phyloP scores from a whole-genome alignment of 768 basidiomycete species.

The Royoungia palumana region DNA sequence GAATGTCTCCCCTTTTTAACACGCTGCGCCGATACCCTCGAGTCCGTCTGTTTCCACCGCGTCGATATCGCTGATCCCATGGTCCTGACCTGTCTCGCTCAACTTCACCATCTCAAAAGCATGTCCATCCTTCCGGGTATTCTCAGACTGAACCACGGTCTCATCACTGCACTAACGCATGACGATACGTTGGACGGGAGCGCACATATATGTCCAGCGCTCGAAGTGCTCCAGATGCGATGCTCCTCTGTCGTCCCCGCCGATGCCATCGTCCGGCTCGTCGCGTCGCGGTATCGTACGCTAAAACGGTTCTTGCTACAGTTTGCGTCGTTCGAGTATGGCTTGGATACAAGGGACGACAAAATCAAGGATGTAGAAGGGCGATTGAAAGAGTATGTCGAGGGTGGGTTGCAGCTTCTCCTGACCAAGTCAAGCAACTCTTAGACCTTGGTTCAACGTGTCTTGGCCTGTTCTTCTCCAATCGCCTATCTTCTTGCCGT shows the following conservation, averaged over 20 bases:
- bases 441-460: neutral
- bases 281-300: conserved; percentile 21
- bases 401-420: conserved; percentile 21
- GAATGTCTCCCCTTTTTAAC: conserved; percentile 28
- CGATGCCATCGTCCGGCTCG: conserved; percentile 22
- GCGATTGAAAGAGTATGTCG: conserved; percentile 16
- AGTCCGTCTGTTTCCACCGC: conserved; percentile 20
- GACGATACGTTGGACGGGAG: neutral
- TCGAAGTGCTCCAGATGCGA: conserved; percentile 22
- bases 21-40: conserved; percentile 29
- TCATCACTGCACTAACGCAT: conserved; percentile 21
- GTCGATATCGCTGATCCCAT: conserved; percentile 22
- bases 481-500: no score
- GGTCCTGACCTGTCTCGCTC: conserved; percentile 21
- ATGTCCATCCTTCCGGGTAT: conserved; percentile 24
- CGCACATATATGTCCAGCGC: conserved; percentile 20
- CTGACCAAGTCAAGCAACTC: conserved; percentile 22
- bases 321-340: conserved; percentile 29
- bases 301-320: conserved; percentile 24
- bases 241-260: conserved; percentile 24
- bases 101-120: conserved; percentile 15
- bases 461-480: neutral
- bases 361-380: conserved; percentile 20
- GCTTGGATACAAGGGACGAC: conserved; percentile 26
- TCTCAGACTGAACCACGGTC: conserved; percentile 32